Conservation (phyloP, 2,329 filamentous ascomycete genomes). For the Cladophialophora carrionii region DNA sequence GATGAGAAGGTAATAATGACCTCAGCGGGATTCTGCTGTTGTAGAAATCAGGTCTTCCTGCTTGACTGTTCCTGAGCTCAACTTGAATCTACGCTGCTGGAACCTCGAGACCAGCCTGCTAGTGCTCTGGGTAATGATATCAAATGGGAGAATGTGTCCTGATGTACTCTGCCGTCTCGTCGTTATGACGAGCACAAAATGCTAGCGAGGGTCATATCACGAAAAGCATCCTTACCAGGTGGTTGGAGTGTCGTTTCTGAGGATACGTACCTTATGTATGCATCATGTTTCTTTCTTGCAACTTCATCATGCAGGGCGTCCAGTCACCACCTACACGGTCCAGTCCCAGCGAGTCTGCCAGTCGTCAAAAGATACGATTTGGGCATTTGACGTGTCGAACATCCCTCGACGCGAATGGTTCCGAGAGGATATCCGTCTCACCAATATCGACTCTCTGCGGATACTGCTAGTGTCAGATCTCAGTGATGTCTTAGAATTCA, state of each 20-base stretch:
- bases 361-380: too few relatives aligned
- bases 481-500: not conserved
- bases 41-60: not conserved
- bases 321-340: too few relatives aligned
- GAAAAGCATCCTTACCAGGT: not conserved
- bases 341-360: too few relatives aligned
- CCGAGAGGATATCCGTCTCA: too few relatives aligned
- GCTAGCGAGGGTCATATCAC: not conserved
- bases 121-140: not conserved
- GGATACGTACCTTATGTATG: not conserved
- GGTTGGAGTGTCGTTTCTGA: not conserved
- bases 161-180: not conserved
- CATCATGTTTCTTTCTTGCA: not conserved
- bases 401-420: not conserved
- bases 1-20: too few relatives aligned
- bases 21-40: not conserved
- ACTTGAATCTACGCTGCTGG: not conserved
- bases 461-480: not conserved
- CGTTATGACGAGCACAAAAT: not conserved
- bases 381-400: not conserved
- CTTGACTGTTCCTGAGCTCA: not conserved
- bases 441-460: too few relatives aligned
- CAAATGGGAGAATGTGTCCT: not conserved
- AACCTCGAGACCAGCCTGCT: not conserved
- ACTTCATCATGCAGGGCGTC: too few relatives aligned